Evolutionary conservation across 495 filamentous ascomycete species (phyloP).

Genomic region (Xylaria flabelliformis): DNA sequence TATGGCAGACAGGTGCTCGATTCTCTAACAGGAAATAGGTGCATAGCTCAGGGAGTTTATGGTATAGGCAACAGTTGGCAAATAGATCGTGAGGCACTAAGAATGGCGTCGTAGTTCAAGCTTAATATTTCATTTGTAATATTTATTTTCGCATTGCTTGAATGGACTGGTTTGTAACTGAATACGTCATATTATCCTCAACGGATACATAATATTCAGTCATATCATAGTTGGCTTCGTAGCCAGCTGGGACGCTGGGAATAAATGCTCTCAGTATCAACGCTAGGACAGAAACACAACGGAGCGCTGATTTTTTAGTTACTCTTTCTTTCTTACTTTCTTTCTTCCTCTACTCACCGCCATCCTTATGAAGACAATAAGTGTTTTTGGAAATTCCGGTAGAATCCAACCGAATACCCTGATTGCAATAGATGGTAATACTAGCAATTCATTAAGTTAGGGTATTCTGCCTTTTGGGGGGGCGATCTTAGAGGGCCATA

Average conservation of each 20-base stretch:
- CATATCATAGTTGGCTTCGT: too few relatives aligned
- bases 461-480: background rate
- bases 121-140: background rate
- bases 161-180: background rate
- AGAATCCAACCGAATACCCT: background rate
- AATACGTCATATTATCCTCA: background rate
- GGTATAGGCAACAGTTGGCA: background rate
- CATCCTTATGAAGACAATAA: background rate
- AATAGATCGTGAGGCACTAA: background rate
- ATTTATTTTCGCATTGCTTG: background rate
- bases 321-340: background rate
- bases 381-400: background rate
- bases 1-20: background rate
- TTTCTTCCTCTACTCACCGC: background rate
- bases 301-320: background rate
- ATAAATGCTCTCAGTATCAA: slow-evolving; percentile 7
- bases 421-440: background rate
- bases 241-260: background rate
- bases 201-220: background rate
- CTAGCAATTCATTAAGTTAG: background rate
- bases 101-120: background rate
- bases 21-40: background rate
- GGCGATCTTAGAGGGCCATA: background rate
- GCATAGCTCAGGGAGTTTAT: slow-evolving; percentile 17
- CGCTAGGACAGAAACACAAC: slow-evolving; percentile 1